A percentile compares a stretch with the other conserved stretches of the same genome.
These are phyloP conservation scores for Solanum tacnaense DNA, from an alignment of 257 asterid species.

Conservation along the genomic window DNA sequence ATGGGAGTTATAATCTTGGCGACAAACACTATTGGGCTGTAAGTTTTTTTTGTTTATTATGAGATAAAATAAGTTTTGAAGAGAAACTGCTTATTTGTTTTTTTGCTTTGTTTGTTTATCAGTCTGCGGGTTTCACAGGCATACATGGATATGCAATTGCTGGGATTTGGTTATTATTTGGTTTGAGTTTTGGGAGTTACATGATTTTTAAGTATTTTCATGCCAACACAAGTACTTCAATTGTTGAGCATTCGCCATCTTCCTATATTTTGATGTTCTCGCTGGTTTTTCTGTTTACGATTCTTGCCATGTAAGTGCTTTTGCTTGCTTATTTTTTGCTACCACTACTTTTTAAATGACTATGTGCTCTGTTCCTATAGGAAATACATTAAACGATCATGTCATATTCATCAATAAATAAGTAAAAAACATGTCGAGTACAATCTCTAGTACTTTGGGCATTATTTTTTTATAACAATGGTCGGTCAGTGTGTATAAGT, in stretches of 20 bases:
- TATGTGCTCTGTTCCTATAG: not conserved
- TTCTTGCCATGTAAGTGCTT: conserved; percentile 37
- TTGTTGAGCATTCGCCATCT: conserved; percentile 14
- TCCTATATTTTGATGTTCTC: conserved; percentile 15
- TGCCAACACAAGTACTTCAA: conserved; percentile 6
- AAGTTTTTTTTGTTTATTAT: not conserved
- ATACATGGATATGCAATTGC: conserved; percentile 44
- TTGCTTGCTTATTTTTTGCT: not conserved
- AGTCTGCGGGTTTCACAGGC: conserved; percentile 54
- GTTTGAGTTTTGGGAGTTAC: conserved; percentile 35
- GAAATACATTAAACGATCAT: not conserved
- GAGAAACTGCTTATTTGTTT: not conserved
- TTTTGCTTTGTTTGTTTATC: not conserved
- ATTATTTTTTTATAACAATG: not conserved
- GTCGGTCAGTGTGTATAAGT: not conserved
- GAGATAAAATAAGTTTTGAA: not conserved
- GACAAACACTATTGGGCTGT: conserved; percentile 60
- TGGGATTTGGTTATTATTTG: conserved; percentile 38
- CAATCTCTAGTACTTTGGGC: not conserved
- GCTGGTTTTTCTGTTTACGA: conserved; percentile 31
- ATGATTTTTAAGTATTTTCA: conserved; percentile 12
- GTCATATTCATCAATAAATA: not conserved
- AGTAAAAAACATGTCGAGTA: not conserved
- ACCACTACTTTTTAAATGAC: not conserved
- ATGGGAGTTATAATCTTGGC: conserved; percentile 35